Base-by-base conservation (phyloP, 2,329 filamentous ascomycete genomes). In the Epichloe sibirici region DNA sequence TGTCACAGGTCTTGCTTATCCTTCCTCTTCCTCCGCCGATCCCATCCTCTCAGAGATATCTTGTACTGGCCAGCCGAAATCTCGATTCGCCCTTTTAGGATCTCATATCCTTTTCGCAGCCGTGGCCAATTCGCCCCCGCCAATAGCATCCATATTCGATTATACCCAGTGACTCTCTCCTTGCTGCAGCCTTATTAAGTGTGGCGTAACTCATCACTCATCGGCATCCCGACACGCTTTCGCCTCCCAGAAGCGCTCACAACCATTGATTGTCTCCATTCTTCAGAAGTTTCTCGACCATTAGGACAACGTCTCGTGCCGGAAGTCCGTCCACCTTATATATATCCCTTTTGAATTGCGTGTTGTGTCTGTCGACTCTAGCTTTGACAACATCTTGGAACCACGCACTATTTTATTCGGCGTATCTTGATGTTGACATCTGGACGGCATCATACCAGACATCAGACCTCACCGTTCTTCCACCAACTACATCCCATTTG, bases 351-450 rank as follows among this genome's bases (percentile, higher is more conserved):
- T 38, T 37, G 40, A 4, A 31, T 21, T 37, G 40, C 48, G n/a
- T 15, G 15, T 21, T 23, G 28, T 49, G 17, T 31, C 7, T 42
- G 35, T n/a, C 38, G 2, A 42, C 23, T 37, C 40, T 9, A n/a
- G 35, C 35, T 34, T 40, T n/a, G 17, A 21, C 12, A 15, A 49
- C 25, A 42, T 23, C n/a, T 35, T 48, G 6, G 9, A 40, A 17
- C 17, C 15, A 42, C 13, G 28, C 31, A 15, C 31, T 17, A 40
- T 17, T 17, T 49, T 3, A 21, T 31, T n/a, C 21, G 17, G 40
- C 40, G 8, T 31, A 45, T 35, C 34, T 57, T 56, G 52, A 59
- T 61, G 58, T 56, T 51, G 51, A 46, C 37, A 35, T 43, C 44
- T 50, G 38, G 37, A 47, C 38, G 21, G 17, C 21, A 28, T 37